Evolutionary conservation across 345 rosid genomes (phyloP).

Genomic region (Eucalyptus curtisii): DNA sequence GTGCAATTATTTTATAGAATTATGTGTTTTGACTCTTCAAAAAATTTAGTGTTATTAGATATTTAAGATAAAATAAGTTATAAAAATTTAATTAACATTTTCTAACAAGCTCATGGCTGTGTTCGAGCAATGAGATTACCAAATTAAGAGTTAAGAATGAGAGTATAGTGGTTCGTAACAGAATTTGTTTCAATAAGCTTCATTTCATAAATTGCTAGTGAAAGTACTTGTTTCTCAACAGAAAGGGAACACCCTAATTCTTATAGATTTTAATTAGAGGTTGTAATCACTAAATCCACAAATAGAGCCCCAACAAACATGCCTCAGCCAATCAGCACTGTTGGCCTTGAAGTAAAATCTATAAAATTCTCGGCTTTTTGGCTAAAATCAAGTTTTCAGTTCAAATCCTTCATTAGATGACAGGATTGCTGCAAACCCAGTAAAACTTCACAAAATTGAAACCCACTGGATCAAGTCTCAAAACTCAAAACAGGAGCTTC

Average conservation of each 20-base stretch:
- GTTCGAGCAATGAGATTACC: not conserved
- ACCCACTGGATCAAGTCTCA: not conserved
- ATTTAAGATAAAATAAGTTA: not conserved
- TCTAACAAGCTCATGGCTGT: not conserved
- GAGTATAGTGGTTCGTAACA: not conserved
- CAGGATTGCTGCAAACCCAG: not conserved
- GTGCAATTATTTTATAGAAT: not conserved
- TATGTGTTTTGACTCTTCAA: not conserved
- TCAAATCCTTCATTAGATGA: not conserved
- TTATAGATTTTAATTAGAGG: not conserved
- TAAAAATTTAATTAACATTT: not conserved
- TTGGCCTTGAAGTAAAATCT: not conserved
- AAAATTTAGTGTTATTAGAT: not conserved
- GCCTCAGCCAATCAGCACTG: not conserved
- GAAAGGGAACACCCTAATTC: not conserved
- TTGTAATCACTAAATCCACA: not conserved
- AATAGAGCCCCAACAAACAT: not conserved
- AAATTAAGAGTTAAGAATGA: not conserved
- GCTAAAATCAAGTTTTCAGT: not conserved
- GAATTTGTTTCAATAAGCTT: not conserved
- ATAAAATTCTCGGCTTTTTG: not conserved
- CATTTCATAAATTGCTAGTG: not conserved
- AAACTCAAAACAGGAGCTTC: not conserved
- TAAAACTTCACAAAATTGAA: not conserved
- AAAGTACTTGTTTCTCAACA: not conserved